phyloP scores from a whole-genome alignment of 2,329 filamentous ascomycete species.

The Nemania sp. region DNA sequence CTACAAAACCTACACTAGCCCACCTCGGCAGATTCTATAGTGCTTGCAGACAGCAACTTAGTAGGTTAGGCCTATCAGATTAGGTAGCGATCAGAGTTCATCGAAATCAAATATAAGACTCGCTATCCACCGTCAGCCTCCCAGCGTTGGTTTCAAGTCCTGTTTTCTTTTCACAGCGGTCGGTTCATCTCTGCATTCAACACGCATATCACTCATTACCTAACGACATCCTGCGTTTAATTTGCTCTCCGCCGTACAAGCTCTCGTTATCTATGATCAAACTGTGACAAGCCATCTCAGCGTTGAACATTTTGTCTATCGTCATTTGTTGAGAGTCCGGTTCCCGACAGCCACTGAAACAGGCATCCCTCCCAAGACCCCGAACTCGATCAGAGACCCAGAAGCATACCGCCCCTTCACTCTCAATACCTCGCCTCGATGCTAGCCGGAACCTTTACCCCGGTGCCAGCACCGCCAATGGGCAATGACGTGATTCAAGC shows the following conservation, averaged over 20 bases:
- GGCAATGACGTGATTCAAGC: slow-evolving; percentile 63
- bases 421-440: slow-evolving; percentile 21
- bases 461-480: slow-evolving; percentile 16
- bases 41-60: not conserved
- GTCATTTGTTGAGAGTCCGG: not conserved
- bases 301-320: not conserved
- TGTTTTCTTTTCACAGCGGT: not conserved
- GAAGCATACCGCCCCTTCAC: slow-evolving; percentile 1
- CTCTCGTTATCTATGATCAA: not conserved
- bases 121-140: not conserved
- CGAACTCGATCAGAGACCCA: not conserved
- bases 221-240: not conserved
- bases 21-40: not conserved
- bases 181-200: not conserved
- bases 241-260: not conserved
- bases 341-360: not conserved
- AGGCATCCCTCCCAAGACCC: not conserved
- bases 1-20: not conserved
- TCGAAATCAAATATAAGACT: not conserved
- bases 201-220: not conserved
- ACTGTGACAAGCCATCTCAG: not conserved
- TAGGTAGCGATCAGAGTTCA: not conserved
- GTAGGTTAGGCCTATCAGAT: not conserved
- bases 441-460: slow-evolving; percentile 15
- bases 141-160: not conserved